phyloP scores from a whole-genome alignment of 192 early-diverging fungal genomes.

The Cetraspora pellucida region DNA sequence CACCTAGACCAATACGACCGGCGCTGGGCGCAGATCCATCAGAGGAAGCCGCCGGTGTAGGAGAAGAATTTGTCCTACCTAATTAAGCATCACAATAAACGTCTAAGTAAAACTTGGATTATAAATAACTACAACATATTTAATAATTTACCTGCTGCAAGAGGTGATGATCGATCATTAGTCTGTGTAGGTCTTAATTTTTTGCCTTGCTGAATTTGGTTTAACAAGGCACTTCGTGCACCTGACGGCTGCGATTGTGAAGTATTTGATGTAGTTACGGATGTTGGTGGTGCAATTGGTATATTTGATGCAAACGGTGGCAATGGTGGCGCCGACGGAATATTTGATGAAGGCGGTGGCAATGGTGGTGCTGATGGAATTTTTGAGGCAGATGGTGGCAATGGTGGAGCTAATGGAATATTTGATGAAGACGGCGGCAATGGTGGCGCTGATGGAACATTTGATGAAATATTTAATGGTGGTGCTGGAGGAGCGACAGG shows the following conservation, averaged over 20 bases:
- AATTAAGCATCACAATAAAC: too few species aligned
- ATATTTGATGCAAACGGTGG: not conserved
- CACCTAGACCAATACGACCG: conserved; percentile 49
- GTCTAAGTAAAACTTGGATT: conserved; percentile 11
- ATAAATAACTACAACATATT: not conserved
- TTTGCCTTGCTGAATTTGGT: conserved; percentile 71
- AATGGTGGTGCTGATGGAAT: conserved; percentile 18
- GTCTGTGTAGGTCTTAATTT: conserved; percentile 64
- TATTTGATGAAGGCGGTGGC: conserved; percentile 26
- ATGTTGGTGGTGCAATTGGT: not conserved
- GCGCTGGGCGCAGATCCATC: not conserved
- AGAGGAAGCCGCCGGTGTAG: conserved; percentile 18
- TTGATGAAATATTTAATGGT: conserved; percentile 28
- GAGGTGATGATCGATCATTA: conserved; percentile 61
- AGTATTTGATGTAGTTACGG: not conserved
- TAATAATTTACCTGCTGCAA: conserved; percentile 38
- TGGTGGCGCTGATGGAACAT: conserved; percentile 11
- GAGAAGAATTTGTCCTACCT: conserved; percentile 30
- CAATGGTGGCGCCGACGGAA: not conserved
- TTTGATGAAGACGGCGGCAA: conserved; percentile 15
- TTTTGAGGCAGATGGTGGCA: not conserved
- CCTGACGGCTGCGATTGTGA: conserved; percentile 20
- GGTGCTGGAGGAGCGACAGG: conserved; percentile 36
- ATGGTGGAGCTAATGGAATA: conserved; percentile 20
- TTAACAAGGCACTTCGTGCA: conserved; percentile 60